Percentiles rank a stretch among this genome's conserved stretches.
phyloP scores from a whole-genome alignment of 306 rosid genomes.

The Dalbergia cultrata region DNA sequence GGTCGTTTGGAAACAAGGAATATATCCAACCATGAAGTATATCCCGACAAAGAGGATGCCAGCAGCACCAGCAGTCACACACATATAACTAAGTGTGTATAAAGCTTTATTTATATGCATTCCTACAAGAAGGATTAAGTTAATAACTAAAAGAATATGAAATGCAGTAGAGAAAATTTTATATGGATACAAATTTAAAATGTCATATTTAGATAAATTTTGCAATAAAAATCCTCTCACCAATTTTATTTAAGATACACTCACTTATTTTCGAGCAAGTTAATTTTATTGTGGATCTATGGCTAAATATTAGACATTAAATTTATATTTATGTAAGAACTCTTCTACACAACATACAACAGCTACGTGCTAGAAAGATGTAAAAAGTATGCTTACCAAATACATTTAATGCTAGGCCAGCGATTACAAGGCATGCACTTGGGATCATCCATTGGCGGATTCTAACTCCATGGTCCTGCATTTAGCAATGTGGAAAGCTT shows the following conservation, averaged over 20 bases:
- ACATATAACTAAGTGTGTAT: conserved; percentile 85
- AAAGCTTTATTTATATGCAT: conserved; percentile 93
- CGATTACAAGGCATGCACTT: conserved; percentile 62
- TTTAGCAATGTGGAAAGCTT: conserved; percentile 6
- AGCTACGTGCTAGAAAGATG: neutral
- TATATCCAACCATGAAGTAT: conserved; percentile 76
- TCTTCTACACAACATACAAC: neutral
- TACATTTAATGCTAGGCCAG: conserved; percentile 71
- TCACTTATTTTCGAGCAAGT: neutral
- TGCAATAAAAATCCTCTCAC: neutral
- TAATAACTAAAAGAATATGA: neutral
- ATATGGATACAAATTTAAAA: neutral
- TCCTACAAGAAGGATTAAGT: conserved; percentile 51
- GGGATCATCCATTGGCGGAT: conserved; percentile 77
- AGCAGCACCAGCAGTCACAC: conserved; percentile 85
- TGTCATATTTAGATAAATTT: neutral
- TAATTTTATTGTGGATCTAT: too few species aligned
- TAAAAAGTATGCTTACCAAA: conserved; percentile 55
- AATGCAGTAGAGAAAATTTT: neutral
- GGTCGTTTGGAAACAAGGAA: neutral
- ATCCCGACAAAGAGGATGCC: conserved; percentile 79
- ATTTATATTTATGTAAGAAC: neutral
- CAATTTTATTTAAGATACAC: neutral
- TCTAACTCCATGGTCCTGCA: conserved; percentile 84
- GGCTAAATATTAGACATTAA: neutral